These are phyloP conservation scores for Anacardium occidentale DNA, from an alignment of 345 rosid species.

Conservation along the genomic window DNA sequence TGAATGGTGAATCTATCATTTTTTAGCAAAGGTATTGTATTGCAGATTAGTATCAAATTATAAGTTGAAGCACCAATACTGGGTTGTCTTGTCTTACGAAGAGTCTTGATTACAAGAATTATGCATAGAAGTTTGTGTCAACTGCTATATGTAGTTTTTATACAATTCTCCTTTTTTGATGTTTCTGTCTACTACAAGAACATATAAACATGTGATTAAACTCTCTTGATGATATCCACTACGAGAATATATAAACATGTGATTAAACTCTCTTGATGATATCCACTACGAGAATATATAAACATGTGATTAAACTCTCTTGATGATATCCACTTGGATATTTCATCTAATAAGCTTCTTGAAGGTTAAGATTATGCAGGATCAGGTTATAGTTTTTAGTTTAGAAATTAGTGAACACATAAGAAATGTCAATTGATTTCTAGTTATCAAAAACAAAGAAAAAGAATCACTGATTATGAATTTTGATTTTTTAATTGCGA, in stretches of 20 bases:
- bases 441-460: too few relatives aligned
- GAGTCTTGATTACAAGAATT: constrained; percentile 1
- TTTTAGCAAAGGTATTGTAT: not conserved
- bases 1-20: not conserved
- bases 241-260: not conserved
- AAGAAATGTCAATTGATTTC: too few relatives aligned
- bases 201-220: not conserved
- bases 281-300: not conserved
- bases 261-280: not conserved
- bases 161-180: not conserved
- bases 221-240: not conserved
- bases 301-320: not conserved
- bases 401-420: too few relatives aligned
- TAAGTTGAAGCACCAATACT: not conserved
- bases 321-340: not conserved
- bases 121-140: not conserved
- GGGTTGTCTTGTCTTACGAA: not conserved
- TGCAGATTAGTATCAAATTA: not conserved
- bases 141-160: constrained; percentile 6
- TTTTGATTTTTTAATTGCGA: not conserved
- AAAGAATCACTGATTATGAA: not conserved
- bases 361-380: too few relatives aligned
- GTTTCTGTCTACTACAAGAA: not conserved
- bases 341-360: too few relatives aligned
- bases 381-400: too few relatives aligned